Evolutionary conservation across 202 grass and related monocot species (phyloP), one percentile per base, ranked within the genome.

Genomic region (Dendrocalamus latiflorus): DNA sequence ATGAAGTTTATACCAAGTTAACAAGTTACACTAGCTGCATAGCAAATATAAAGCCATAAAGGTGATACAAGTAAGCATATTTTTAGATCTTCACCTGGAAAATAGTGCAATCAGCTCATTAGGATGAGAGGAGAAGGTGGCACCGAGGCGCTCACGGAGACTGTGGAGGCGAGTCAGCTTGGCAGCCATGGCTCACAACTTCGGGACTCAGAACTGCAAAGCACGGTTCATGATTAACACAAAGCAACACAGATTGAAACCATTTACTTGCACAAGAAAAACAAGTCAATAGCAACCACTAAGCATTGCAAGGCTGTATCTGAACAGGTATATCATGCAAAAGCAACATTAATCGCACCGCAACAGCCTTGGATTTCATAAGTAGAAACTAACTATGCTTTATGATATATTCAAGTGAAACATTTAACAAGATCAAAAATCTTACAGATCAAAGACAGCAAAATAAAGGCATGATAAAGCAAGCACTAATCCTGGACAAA

Each of bases 21-120:
- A 58, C 62, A 51, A 65, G n/a, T 6, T 82, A n/a, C 33, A 49
- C 7, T 28, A 50, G 8, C n/a, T 24, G 22, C n/a, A 61, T 24
- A 16, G 44, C 6, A 33, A 12, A 59, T 59, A 59, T 26, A 45
- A 70, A 62, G 17, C n/a, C n/a, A n/a, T n/a, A n/a, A n/a, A n/a
- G n/a, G 1, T 68, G 16, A 63, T 12, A 44, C 3, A 80, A 70
- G n/a, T 53, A 55, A 45, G 48, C 41, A 87, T 50, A 42, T 17
- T 75, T 43, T 80, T 9, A 65, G 38, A 76, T 60, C 34, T 69
- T 67, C 51, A 97, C 94, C 61, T 92, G 6, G 94, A 94, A 18
- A 97, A 97, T 45, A 97, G 89, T 33, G 94, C 89, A 56, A 97
- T 87, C 81, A 97, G 77, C 68, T 97, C 94, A 78, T 94, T 97